A percentile compares a stretch with the other conserved stretches of the same genome.
phyloP scores from a whole-genome alignment of 768 basidiomycete species.

The Gelatoporia subvermispora region DNA sequence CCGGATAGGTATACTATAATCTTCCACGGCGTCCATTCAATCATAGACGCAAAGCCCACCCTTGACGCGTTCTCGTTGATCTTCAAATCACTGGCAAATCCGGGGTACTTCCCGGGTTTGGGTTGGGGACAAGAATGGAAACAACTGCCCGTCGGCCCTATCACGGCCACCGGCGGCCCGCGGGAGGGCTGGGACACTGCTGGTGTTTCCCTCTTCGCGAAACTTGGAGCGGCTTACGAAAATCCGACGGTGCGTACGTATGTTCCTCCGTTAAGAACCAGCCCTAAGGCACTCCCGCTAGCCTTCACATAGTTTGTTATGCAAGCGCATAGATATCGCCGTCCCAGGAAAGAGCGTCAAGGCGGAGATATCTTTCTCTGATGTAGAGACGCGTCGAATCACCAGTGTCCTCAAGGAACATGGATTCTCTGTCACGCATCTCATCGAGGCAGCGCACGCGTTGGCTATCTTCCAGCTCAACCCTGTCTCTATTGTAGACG shows the following conservation, averaged over 20 bases:
- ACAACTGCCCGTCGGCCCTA: neutral
- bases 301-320: neutral
- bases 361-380: neutral
- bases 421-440: neutral
- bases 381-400: neutral
- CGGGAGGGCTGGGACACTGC: neutral
- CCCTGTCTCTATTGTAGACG: neutral
- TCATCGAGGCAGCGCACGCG: neutral
- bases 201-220: neutral
- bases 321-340: neutral
- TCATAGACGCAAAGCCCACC: constrained; percentile 3
- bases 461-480: neutral
- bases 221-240: neutral
- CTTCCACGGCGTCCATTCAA: constrained; percentile 1
- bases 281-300: neutral
- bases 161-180: constrained; percentile 3
- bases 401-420: neutral
- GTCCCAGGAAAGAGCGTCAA: neutral
- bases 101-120: neutral
- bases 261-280: neutral
- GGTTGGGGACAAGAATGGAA: constrained; percentile 3
- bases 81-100: neutral
- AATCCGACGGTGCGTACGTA: neutral
- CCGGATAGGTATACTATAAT: neutral
- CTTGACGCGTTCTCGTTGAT: neutral